Conservation (phyloP, 257 asterid genomes). For the Solanum bukasovii region DNA sequence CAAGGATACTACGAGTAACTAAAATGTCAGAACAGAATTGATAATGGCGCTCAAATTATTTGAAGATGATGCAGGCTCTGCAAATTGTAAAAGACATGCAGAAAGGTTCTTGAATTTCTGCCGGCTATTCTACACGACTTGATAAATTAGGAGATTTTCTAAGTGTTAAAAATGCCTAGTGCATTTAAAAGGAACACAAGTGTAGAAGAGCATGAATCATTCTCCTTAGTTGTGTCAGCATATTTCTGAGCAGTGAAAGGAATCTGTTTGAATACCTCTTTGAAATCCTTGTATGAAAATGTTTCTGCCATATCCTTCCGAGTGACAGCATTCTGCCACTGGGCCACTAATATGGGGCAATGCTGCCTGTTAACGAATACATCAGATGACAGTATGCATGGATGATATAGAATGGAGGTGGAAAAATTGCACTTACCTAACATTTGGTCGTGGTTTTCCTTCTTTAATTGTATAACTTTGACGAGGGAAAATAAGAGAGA, state of each 20-base stretch:
- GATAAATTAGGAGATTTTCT: not conserved
- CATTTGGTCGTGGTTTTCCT: slow-evolving; percentile 48
- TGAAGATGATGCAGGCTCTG: not conserved
- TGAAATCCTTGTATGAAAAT: slow-evolving; percentile 47
- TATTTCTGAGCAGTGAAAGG: not conserved
- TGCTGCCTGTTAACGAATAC: slow-evolving; percentile 32
- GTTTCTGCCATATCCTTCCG: slow-evolving; percentile 65
- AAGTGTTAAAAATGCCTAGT: not conserved
- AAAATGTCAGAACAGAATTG: not conserved
- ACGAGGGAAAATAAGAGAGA: slow-evolving; percentile 41
- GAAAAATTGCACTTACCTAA: slow-evolving; percentile 36
- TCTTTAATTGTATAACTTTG: slow-evolving; percentile 74
- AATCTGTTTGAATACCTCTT: slow-evolving; percentile 30
- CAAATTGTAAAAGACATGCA: not conserved
- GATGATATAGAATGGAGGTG: not conserved
- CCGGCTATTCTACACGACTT: not conserved
- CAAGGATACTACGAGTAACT: not conserved
- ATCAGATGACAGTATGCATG: not conserved
- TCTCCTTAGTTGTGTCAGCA: not conserved
- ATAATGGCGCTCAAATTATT: not conserved
- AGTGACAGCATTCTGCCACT: slow-evolving; percentile 82
- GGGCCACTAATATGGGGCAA: slow-evolving; percentile 77
- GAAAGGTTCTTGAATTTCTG: not conserved
- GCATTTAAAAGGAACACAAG: not conserved
- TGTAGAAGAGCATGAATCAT: not conserved